A percentile compares a stretch with the other conserved stretches of the same genome.
phyloP scores from a whole-genome alignment of 352 stramenopile species.

The Pythium phragmiticola region DNA sequence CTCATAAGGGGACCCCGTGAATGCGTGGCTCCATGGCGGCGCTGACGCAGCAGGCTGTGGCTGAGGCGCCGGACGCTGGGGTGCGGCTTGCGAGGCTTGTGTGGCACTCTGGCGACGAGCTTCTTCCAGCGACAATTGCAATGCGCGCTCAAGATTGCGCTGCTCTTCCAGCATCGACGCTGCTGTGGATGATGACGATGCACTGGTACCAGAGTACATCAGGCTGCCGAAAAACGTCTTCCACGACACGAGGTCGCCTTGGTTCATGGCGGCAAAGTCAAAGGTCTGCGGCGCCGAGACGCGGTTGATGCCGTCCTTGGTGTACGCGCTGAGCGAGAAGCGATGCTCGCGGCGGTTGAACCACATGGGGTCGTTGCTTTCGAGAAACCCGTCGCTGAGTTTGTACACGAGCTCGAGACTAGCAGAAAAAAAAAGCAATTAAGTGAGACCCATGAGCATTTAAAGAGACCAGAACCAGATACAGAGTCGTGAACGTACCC shows the following conservation, averaged over 20 bases:
- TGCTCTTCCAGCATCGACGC: slow-evolving; percentile 46
- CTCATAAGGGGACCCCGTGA: slow-evolving; percentile 33
- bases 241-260: slow-evolving; percentile 64
- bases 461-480: neutral
- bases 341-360: slow-evolving; percentile 69
- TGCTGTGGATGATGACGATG: neutral
- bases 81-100: neutral
- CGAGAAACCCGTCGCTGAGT: slow-evolving; percentile 53
- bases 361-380: slow-evolving; percentile 57
- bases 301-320: slow-evolving; percentile 62
- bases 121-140: slow-evolving; percentile 62
- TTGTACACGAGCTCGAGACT: slow-evolving; percentile 65
- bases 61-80: neutral
- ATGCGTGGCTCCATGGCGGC: slow-evolving; percentile 26
- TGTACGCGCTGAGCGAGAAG: slow-evolving; percentile 57
- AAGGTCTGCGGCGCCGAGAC: slow-evolving; percentile 56
- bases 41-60: slow-evolving; percentile 25
- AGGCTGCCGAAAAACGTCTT: slow-evolving; percentile 65
- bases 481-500: slow-evolving; percentile 30
- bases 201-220: slow-evolving; percentile 4
- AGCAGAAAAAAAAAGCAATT: neutral
- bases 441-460: neutral
- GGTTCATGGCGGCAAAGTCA: slow-evolving; percentile 62
- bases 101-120: slow-evolving; percentile 26
- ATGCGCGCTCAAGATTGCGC: slow-evolving; percentile 51